These are phyloP conservation scores for Fragilaria radians DNA, from an alignment of 108 stramenopile species.

Conservation along the genomic window DNA sequence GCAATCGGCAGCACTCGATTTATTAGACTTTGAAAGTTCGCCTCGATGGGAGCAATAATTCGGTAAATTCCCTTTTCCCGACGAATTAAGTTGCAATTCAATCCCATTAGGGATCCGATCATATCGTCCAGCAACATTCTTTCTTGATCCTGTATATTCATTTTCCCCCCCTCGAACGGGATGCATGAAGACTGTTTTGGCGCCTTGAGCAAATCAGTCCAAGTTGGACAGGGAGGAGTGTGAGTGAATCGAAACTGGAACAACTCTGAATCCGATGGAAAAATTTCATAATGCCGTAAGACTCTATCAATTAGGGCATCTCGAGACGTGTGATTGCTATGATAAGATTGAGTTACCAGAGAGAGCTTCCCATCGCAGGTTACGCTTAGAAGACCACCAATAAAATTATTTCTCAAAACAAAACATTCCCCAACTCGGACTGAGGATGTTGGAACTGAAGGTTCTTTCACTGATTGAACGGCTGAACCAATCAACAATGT, in stretches of 20 bases:
- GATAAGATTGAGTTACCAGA: neutral
- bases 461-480: neutral
- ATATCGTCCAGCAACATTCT: constrained; percentile 62
- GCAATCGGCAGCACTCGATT: constrained; percentile 65
- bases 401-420: constrained; percentile 1
- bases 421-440: constrained; percentile 3
- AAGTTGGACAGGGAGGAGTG: constrained; percentile 56
- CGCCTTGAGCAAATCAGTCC: constrained; percentile 22
- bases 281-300: constrained; percentile 38
- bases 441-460: neutral
- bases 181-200: too few species aligned
- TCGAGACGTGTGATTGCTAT: neutral
- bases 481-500: neutral
- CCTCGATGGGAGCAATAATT: constrained; percentile 27
- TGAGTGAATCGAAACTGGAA: constrained; percentile 46
- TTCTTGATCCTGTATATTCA: constrained; percentile 32
- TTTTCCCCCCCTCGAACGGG: neutral
- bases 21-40: constrained; percentile 42
- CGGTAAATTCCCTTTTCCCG: neutral
- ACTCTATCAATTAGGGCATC: constrained; percentile 35
- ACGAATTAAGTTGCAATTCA: constrained; percentile 57
- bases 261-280: constrained; percentile 41
- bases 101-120: constrained; percentile 73
- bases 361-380: neutral
- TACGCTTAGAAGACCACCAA: neutral